Evolutionary conservation across 2,329 filamentous ascomycete genomes (phyloP).

Genomic region (Balansia obtecta): DNA sequence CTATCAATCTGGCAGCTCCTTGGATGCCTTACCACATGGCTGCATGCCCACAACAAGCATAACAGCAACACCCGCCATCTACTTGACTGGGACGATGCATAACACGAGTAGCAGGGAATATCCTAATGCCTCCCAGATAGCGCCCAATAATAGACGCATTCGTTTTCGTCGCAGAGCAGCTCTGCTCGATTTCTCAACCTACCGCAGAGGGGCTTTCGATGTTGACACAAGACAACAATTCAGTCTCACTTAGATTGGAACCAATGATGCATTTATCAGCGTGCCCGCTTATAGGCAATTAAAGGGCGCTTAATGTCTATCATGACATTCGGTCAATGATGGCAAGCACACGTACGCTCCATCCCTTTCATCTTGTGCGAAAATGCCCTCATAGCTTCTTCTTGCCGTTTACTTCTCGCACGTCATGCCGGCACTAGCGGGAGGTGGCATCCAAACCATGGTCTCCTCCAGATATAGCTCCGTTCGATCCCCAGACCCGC

Average conservation of each 20-base stretch:
- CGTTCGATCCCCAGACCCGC: conserved; percentile 16
- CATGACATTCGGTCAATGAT: neutral
- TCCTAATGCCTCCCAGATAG: no score
- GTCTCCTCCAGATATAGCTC: conserved; percentile 21
- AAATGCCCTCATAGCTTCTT: neutral
- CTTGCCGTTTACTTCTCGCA: neutral
- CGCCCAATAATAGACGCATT: no score
- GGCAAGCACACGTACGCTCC: neutral
- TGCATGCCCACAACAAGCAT: neutral
- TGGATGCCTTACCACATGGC: neutral
- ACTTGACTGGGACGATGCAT: no score
- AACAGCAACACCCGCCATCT: no score
- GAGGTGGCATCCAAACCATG: conserved; percentile 18
- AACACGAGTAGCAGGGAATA: no score
- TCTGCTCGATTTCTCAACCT: neutral
- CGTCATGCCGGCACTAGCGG: neutral
- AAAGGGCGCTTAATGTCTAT: neutral
- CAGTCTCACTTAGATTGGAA: neutral
- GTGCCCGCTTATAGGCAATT: neutral
- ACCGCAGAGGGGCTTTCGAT: neutral
- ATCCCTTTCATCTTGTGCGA: neutral
- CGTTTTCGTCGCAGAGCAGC: no score
- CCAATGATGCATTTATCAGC: neutral
- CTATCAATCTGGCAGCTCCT: neutral
- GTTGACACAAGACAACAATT: neutral